These are phyloP conservation scores for Neurospora sp. DNA, from an alignment of 495 filamentous ascomycete species.

Conservation along the genomic window DNA sequence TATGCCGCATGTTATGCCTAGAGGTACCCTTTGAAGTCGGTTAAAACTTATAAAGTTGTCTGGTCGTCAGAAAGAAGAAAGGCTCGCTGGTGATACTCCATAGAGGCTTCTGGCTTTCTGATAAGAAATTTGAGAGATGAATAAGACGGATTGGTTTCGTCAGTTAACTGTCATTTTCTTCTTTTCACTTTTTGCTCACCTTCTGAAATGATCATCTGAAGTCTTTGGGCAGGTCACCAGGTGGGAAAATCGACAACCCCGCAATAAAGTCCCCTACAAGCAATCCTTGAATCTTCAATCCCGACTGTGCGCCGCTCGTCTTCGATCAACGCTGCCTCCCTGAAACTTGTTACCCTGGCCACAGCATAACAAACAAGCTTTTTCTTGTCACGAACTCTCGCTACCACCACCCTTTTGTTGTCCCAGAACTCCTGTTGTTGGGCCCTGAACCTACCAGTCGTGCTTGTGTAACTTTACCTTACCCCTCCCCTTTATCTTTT, in stretches of 20 bases:
- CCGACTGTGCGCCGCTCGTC: background rate
- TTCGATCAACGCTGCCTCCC: background rate
- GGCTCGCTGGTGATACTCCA: background rate
- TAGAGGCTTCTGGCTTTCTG: background rate
- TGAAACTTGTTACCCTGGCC: background rate
- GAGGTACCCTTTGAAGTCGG: background rate
- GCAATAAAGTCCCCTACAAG: background rate
- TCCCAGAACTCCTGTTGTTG: background rate
- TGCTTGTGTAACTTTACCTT: background rate
- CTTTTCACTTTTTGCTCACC: background rate
- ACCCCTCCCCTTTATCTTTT: background rate
- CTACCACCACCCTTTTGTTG: background rate
- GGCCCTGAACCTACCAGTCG: background rate
- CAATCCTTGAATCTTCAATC: background rate
- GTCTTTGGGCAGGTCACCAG: background rate
- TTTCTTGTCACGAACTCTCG: background rate
- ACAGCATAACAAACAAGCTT: background rate
- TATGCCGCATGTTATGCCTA: background rate
- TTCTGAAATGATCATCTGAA: background rate
- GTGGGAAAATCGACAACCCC: background rate
- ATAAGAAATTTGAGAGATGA: background rate
- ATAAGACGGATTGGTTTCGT: background rate
- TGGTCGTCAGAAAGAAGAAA: background rate
- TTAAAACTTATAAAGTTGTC: background rate
- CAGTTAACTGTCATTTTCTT: background rate